Base-by-base conservation (phyloP, 2,329 filamentous ascomycete genomes). In the Fusarium circinatum region DNA sequence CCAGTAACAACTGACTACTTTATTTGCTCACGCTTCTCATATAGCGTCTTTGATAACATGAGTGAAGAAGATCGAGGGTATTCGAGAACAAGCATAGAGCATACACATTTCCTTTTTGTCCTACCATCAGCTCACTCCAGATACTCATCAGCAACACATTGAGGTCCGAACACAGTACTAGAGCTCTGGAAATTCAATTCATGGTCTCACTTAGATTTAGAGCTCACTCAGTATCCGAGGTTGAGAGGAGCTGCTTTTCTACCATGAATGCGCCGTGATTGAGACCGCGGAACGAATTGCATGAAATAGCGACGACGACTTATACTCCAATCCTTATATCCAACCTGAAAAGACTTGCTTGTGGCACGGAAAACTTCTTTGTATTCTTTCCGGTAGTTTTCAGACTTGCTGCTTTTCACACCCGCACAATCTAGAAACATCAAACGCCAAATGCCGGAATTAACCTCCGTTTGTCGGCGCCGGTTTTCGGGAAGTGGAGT, bases 401-500 rank as follows among this genome's bases (percentile, higher is more conserved):
- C 13, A 49, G 30, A 15, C 45, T 39, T 30, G n/a, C 24, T 52
- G 10, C 51, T 54, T 54, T 22, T 28, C n/a, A 39, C 20, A 28
- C 15, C 20, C 24, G 24, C 24, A 17, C 20, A n/a, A 41, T 54
- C 34, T 28, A 39, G 34, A 54, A 22, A 52, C 32, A 26, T 38
- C 32, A 52, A 26, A 52, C 32, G n/a, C 24, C 28, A 68, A 45
- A 64, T 74, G 65, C 66, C 62, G 57, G 61, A 63, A 49, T 56
- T 58, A 62, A 65, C 61, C 63, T 62, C 59, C 67, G 65, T 57
- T 56, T 66, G 62, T 76, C 73, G 65, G 68, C 60, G 49, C 77
- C 77, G 71, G 56, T 62, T 55, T 63, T 78, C 77, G 77, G 77
- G 73, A 76, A 74, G 76, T 78, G 77, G 77, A 74, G 74, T 69